Base-by-base conservation (phyloP, 2,329 filamentous ascomycete species). In the Leptoxyphium fumago region DNA sequence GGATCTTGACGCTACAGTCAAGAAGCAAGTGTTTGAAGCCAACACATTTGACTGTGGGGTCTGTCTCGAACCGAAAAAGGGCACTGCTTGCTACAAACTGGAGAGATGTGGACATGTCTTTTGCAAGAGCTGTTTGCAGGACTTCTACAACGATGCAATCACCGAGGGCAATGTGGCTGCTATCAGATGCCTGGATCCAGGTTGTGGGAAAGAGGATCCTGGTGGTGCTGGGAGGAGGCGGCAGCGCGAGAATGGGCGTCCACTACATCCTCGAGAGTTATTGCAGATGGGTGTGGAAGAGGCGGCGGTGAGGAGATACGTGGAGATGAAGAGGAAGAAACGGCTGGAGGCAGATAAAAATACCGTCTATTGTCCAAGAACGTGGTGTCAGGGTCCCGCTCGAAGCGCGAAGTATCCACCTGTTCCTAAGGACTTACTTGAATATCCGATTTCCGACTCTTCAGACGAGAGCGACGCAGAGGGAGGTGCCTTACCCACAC, bases 21-120 rank as follows among this genome's bases (percentile, higher is more conserved):
- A 82, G 56, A 75, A 77, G 44, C 75, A 77, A 17, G 77, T 78
- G 0, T 96, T 95, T 58, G 80, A 91, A 47, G 78, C 77, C 51
- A 82, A 81, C 53, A 94, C 85, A 0, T 95, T 91, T 57, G 78
- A 88, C 43, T 96, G 89, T 52, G 84, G 82, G 1, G 74, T 96
- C 40, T 95, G 88, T 58, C 64, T 95, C 40, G 89, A 96, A 61
- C 87, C 87, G 0, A 94, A 94, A 63, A 95, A 93, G 60, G 91
- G 91, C 1, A 64, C 68, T 0, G 74, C 70, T 10, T 96, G 91
- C 60, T 83, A 96, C 64, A 76, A 77, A 38, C 80, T 96, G 72
- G 64, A 82, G 39, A 78, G 81, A 46, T 98, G 91, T 61, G 78
- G 77, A 0, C 89, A 98, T 59, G 86, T 96, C 32, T 98, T 96